These are phyloP conservation scores for Imleria badia DNA, from an alignment of 768 basidiomycete species.

Conservation along the genomic window DNA sequence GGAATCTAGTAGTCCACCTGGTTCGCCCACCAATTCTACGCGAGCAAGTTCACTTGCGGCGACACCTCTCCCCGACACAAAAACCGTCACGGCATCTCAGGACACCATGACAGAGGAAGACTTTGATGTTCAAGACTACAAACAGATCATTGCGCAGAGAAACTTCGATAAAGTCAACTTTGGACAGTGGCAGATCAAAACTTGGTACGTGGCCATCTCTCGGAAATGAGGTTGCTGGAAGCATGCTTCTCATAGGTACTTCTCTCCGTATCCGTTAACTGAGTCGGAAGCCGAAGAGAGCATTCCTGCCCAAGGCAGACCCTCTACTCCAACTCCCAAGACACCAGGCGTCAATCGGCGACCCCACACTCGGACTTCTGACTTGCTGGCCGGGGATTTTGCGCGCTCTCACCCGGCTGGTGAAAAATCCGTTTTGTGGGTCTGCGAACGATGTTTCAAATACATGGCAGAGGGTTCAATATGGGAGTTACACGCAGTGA, in stretches of 20 bases:
- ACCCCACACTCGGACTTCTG: conserved; percentile 72
- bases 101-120: conserved; percentile 64
- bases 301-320: conserved; percentile 21
- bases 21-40: conserved; percentile 22
- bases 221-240: neutral
- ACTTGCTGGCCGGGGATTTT: conserved; percentile 65
- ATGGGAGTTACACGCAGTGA: conserved; percentile 71
- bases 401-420: conserved; percentile 43
- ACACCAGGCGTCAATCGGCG: conserved; percentile 55
- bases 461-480: conserved; percentile 78
- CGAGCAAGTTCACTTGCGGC: conserved; percentile 23
- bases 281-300: conserved; percentile 65
- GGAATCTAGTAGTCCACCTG: conserved; percentile 12
- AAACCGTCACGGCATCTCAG: conserved; percentile 20
- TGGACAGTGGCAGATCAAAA: conserved; percentile 83
- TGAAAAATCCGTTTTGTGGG: conserved; percentile 65
- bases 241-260: conserved; percentile 60
- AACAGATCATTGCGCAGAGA: conserved; percentile 63
- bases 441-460: conserved; percentile 95
- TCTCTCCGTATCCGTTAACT: conserved; percentile 84
- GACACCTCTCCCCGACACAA: conserved; percentile 8
- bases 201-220: conserved; percentile 59
- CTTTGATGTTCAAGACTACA: conserved; percentile 65
- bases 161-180: conserved; percentile 89
- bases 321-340: conserved; percentile 33